Evolutionary conservation across 1,284 basidiomycete genomes (phyloP).

Genomic region (Fistulinella cinereoalba): DNA sequence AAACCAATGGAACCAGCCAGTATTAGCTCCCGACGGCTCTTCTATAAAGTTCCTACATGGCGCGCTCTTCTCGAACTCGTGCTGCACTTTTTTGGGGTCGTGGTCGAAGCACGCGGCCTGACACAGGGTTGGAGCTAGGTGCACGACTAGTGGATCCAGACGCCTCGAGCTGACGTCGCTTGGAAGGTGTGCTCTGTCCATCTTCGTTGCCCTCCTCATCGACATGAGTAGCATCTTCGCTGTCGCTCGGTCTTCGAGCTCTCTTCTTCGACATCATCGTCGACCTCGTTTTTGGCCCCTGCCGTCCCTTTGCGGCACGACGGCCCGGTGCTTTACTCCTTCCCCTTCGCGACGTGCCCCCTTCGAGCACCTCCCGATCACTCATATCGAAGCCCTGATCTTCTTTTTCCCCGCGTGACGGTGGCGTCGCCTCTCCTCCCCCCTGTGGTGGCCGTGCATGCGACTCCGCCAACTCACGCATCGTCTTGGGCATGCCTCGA

Average conservation of each 20-base stretch:
- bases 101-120: constrained; percentile 51
- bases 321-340: neutral
- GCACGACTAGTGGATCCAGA: constrained; percentile 3
- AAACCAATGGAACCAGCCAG: too few relatives aligned
- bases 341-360: constrained; percentile 1
- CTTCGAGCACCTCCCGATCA: too few relatives aligned
- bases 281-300: constrained; percentile 4
- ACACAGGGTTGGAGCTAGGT: constrained; percentile 20
- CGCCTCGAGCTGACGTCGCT: constrained; percentile 20
- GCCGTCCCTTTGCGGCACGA: constrained; percentile 8
- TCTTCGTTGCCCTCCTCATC: constrained; percentile 17
- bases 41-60: constrained; percentile 48
- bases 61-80: constrained; percentile 45
- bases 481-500: constrained; percentile 48
- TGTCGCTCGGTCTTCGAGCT: constrained; percentile 15
- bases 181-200: constrained; percentile 13
- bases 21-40: constrained; percentile 43
- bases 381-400: neutral
- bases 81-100: constrained; percentile 49
- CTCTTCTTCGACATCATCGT: constrained; percentile 26
- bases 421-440: constrained; percentile 2
- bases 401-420: constrained; percentile 4
- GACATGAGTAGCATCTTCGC: constrained; percentile 16
- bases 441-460: constrained; percentile 19
- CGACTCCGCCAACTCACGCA: constrained; percentile 64